A percentile compares a stretch with the other conserved stretches of the same genome.
Evolutionary conservation across 1,284 basidiomycete species (phyloP).

Genomic region (Volvariella surrecta): DNA sequence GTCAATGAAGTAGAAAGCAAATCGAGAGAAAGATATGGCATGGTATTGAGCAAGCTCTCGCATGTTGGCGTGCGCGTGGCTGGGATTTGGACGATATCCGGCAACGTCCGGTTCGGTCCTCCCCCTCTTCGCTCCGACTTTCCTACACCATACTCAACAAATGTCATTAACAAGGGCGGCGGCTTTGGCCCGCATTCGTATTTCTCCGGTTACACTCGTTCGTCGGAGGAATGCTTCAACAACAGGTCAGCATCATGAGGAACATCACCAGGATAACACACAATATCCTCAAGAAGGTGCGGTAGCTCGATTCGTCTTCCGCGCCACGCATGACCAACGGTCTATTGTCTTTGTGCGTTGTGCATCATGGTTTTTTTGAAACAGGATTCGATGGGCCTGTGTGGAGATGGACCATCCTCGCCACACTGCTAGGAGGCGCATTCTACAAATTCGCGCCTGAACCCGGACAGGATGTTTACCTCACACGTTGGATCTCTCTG

Average conservation of each 20-base stretch:
- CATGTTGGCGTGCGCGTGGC: no score
- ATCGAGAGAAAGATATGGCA: no score
- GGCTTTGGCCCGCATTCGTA: conserved; percentile 10
- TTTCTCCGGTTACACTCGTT: conserved; percentile 4
- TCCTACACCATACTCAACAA: no score
- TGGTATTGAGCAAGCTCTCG: no score
- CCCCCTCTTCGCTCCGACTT: no score
- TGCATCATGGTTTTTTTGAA: conserved; percentile 7
- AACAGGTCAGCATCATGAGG: conserved; percentile 24
- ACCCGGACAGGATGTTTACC: conserved; percentile 44
- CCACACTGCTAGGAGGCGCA: conserved; percentile 35
- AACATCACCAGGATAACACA: conserved; percentile 28
- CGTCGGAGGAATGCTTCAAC: conserved; percentile 29
- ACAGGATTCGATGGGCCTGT: conserved; percentile 50
- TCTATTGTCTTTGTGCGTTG: no score
- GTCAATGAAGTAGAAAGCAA: no score
- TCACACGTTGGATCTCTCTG: conserved; percentile 55
- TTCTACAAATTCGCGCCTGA: conserved; percentile 63
- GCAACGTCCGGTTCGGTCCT: no score
- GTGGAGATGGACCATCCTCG: conserved; percentile 51
- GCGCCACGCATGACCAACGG: no score
- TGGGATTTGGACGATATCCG: no score
- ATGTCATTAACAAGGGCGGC: conserved; percentile 20
- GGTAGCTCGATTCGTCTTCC: no score
- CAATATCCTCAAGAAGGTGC: conserved; percentile 51